Conservation (phyloP, 305 asterid genomes). For the Petunia hybrid region DNA sequence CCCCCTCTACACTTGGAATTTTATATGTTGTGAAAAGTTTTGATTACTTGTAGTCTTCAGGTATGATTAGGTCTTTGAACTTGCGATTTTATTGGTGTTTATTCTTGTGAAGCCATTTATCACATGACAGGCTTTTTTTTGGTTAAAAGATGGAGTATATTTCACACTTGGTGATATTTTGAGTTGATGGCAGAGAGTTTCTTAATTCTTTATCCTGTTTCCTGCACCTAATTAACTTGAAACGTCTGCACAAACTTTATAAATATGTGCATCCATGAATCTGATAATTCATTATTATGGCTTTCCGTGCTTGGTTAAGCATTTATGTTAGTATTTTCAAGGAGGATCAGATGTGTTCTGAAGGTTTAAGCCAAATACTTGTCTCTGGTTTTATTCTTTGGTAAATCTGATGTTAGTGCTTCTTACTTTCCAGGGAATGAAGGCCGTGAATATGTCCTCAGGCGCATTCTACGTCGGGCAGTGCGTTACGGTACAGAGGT, state of each 20-base stretch:
- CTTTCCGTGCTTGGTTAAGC: neutral
- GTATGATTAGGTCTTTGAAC: neutral
- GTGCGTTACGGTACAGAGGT: slow-evolving; percentile 98
- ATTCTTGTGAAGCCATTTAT: slow-evolving; percentile 18
- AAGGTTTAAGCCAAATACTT: neutral
- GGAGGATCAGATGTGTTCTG: neutral
- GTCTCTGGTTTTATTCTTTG: slow-evolving; percentile 19
- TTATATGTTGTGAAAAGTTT: neutral
- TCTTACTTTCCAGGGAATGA: slow-evolving; percentile 73
- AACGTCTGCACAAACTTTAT: neutral
- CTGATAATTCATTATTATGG: neutral
- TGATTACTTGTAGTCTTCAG: neutral
- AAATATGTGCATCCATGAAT: slow-evolving; percentile 25
- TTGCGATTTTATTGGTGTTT: slow-evolving; percentile 3
- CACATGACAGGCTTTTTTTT: neutral
- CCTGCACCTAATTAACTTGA: neutral
- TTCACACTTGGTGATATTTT: neutral
- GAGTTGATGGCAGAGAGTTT: neutral
- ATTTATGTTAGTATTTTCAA: neutral
- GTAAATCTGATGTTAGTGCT: slow-evolving; percentile 19
- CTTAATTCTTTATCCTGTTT: slow-evolving; percentile 13
- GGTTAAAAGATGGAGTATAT: neutral
- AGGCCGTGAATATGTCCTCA: slow-evolving; percentile 95
- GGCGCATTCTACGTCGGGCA: slow-evolving; percentile 97
- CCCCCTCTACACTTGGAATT: neutral